Base-by-base conservation (phyloP, 1,139 yeast genomes). In the Saccharomyces hybrid region DNA sequence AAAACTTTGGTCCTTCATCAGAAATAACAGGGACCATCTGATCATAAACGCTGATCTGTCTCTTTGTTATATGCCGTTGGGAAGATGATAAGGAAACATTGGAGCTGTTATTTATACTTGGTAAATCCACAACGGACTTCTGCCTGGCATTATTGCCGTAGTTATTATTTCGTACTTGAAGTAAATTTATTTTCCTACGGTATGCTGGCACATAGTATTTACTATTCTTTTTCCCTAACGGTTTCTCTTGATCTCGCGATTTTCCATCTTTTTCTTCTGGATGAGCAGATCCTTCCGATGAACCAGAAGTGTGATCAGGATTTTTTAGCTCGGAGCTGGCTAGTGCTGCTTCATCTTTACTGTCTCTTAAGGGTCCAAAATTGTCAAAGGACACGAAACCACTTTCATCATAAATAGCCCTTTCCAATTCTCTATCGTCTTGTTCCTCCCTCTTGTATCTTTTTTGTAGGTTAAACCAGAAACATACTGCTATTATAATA, bases 141-240 rank as follows among this genome's bases (percentile, higher is more conserved):
- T 38, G 44, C 13, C 11, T 27, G 23, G 5, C 16, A 5, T 23
- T 44, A 31, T 38, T 62, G 3, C 66, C 53, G 51, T 60, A 63
- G 30, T 51, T 55, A 8, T 60, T 53, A 25, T 57, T 63, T 3
- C 44, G 44, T 38, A 38, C 44, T 38, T 38, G 44, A 4, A 38
- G 26, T 11, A 20, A 20, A 20, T 66, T 68, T 51, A 70, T 58
- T 54, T 67, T 69, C 57, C 69, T 70, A 57, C 71, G 67, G 55
- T 73, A 73, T 9, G 76, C 76, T 11, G 76, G 76, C 5, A 70
- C 67, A 55, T 63, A 72, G 54, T 69, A 60, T 52, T 60, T 62
- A 47, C 60, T 57, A 38, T 54, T 58, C 26, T 49, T 52, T 14
- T 49, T 56, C 11, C 53, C 44, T 11, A 38, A 9, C 11, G 44